Base-by-base conservation (phyloP, 2,329 filamentous ascomycete species). In the Lachnellula arida region DNA sequence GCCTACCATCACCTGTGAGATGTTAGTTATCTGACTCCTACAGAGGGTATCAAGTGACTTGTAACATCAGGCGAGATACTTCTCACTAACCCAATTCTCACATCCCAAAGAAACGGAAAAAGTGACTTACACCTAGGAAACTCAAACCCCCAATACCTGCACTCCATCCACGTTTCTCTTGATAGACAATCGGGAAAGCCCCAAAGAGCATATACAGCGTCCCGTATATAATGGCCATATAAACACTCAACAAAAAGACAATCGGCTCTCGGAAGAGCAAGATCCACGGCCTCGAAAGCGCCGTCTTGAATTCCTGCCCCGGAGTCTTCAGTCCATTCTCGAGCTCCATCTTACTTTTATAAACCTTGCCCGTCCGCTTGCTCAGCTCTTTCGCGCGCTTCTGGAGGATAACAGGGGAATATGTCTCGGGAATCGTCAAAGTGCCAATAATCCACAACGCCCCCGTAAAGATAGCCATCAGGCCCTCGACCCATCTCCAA, bases 211-310 rank as follows among this genome's bases (percentile, higher is more conserved):
- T 74, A 67, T 81, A 84, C 4, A 82, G 67, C 0, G 78, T 81
- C 22, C 77, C 77, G 61, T 80, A 81, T 53, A 82, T 67, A 60
- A 81, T 84, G 55, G 84, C 83, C 75, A 86, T 80, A 73, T 88
- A 89, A 0, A 66, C 61, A 1, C 64, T 69, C 47, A 72, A 86
- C 67, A 93, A 81, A 62, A 95, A 81, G 46, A 95, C 89, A 66
- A 96, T 95, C 42, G 88, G 83, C 71, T 95, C 90, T 88, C 64
- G 76, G 70, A 95, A 96, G 0, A 96, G 79, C 0, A 95, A 80
- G 0, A 87, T 89, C 91, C 91, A 96, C 25, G 86, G 86, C 70
- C 96, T 96, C 1, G 88, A 80, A 1, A 91, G 85, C 95, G 2
- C 94, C 76, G 1, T 87, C 89, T 74, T 96, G 95, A 76, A 81